Base-by-base conservation (phyloP, 1,139 yeast species). In the Saccharomycopsis hybrid region DNA sequence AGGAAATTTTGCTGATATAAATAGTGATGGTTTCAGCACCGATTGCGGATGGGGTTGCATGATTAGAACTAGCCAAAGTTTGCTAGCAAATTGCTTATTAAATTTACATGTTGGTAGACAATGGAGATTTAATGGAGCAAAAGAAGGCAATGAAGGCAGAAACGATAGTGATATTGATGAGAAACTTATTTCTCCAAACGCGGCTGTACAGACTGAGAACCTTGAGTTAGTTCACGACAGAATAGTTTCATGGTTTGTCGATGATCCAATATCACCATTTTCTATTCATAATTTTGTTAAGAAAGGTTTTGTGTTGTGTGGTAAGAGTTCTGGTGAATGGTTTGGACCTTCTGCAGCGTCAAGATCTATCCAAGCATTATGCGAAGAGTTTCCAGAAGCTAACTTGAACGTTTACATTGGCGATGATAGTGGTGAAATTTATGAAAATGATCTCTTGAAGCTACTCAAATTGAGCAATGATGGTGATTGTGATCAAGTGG, bases 1-100 rank as follows among this genome's bases (percentile, higher is more conserved):
- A 30, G 54, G 54, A 18, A 44, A 47, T 30, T 50, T 53, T 46
- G 46, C 96, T 96, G 1, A 78, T 84, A 7, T 87, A 95, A 1
- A 67, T 86, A 27, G 72, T 78, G 79, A 78, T 38, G 74, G 82
- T 46, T 92, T 89, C 65, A 81, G 88, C 7, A 79, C 95, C 1
- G 99, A 92, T 65, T 88, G 88, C 2, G 99, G 99, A 1, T 92
- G 98, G 98, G 99, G 99, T 0, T 92, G 99, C 64, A 92, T 92
- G 99, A 89, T 92, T 46, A 72, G 99, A 52, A 90, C 98, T 0
- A 86, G 94, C 5, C 99, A 92, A 65, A 76, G 86, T n/a, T 69
- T 92, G 55, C 68, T 94, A 51, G 97, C 96, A 3, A 92, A 89
- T 61, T 74, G 96, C 0, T 64, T 85, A 43, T 64, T 77, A 50